Base-by-base conservation (phyloP, 495 filamentous ascomycete genomes). In the Penicillium bialowiezense region DNA sequence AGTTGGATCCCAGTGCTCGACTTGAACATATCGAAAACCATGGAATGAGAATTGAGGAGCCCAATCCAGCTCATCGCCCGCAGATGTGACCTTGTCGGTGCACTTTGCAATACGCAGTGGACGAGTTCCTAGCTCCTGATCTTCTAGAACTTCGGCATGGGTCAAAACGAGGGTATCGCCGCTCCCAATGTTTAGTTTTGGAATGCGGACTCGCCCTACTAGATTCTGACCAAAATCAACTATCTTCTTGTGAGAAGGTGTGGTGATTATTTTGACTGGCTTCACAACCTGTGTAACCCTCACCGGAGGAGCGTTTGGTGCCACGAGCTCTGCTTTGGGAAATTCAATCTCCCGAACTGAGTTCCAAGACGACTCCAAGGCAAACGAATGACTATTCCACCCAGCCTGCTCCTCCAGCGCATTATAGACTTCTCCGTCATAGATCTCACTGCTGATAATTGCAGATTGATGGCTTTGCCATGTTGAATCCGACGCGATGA, bases 201-300 rank as follows among this genome's bases (percentile, higher is more conserved):
- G 58, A 17, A 77, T 54, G 5, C 56, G 56, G n/a, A 81, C 53
- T 38, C 67, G 68, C 3, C 77, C 79, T 4, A 80, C 78, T 9
- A 81, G 60, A 45, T 81, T 83, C 50, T 81, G 79, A 10, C 77
- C 77, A 50, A 80, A 81, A 50, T 83, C 79, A 5, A 83, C 41
- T 3, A 81, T 70, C 0, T 61, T 72, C 38, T 72, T 72, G 7
- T 75, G 74, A 1, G 65, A 60, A 2, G 73, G 71, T 8, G 68
- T 76, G 9, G 44, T 73, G 9, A 76, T 57, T 12, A 81, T 59
- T 13, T 70, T 36, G 19, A 65, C 35, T 7, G 72, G 57, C 41
- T 70, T 61, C 13, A 79, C 44, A 23, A 64, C 60, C 45, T 73
- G 57, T 1, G 64, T 61, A 6, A 64, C 56, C n/a, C 67, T 62